Conservation (phyloP, 495 filamentous ascomycete species). For the Penicillium malachiteum region DNA sequence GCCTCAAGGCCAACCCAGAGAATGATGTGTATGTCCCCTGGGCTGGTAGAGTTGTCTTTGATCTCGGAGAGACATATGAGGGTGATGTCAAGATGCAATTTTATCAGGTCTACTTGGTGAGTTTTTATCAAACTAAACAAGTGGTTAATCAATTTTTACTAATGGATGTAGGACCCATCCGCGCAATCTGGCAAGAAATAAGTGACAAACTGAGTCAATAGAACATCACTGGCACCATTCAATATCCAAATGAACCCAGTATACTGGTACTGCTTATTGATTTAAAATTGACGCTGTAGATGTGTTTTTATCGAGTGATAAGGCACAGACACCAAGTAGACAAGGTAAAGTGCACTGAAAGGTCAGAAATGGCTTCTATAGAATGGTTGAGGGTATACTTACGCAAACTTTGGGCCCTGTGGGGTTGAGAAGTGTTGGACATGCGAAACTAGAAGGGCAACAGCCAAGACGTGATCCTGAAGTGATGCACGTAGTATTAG, state of each 20-base stretch:
- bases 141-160: constrained; percentile 7
- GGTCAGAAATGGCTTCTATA: background rate
- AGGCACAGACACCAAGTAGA: constrained; percentile 4
- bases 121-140: constrained; percentile 24
- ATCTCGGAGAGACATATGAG: constrained; percentile 29
- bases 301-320: background rate
- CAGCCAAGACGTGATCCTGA: background rate
- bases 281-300: background rate
- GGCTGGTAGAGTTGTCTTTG: constrained; percentile 56
- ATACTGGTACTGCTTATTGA: too few relatives aligned
- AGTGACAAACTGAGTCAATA: background rate
- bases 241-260: too few relatives aligned
- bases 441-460: constrained; percentile 2
- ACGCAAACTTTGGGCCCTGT: constrained; percentile 5
- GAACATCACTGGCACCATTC: too few relatives aligned
- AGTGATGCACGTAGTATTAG: constrained; percentile 1
- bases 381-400: background rate
- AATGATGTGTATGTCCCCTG: constrained; percentile 49
- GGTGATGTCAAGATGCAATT: constrained; percentile 55
- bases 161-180: constrained; percentile 32
- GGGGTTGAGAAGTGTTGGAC: constrained; percentile 1
- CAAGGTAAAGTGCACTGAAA: constrained; percentile 4
- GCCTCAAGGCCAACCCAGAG: constrained; percentile 47
- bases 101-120: constrained; percentile 67
- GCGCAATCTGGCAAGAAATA: constrained; percentile 43